Evolutionary conservation across 208 protist genomes (phyloP).

Genomic region (Leishmania major): DNA sequence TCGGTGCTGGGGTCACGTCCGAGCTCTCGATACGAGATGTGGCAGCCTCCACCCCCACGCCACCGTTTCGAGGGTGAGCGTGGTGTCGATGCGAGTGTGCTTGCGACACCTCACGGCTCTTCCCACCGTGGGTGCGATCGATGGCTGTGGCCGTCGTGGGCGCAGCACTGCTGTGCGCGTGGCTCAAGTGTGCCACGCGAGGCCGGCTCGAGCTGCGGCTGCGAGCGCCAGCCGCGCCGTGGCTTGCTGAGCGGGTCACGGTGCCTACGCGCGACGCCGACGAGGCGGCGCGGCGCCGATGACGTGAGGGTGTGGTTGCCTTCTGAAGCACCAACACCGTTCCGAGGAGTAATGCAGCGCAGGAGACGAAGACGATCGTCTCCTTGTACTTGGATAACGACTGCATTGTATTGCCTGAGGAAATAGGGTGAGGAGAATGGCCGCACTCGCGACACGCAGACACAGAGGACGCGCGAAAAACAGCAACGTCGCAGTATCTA

Average conservation of each 20-base stretch:
- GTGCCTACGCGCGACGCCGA: constrained; percentile 23
- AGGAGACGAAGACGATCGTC: constrained; percentile 47
- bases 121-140: constrained; percentile 1
- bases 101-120: constrained; percentile 18
- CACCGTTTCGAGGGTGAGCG: constrained; percentile 3
- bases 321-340: constrained; percentile 59
- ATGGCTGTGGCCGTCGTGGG: background rate
- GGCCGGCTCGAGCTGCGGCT: constrained; percentile 25
- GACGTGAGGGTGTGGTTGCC: constrained; percentile 42
- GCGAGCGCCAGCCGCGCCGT: constrained; percentile 18
- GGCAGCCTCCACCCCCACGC: background rate
- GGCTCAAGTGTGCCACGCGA: background rate
- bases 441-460: no score
- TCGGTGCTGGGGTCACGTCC: background rate
- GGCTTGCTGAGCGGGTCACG: constrained; percentile 7
- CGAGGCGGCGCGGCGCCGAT: constrained; percentile 23
- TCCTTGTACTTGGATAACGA: constrained; percentile 36
- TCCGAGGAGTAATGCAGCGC: constrained; percentile 31
- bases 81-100: constrained; percentile 26
- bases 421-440: background rate
- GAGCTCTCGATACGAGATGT: background rate
- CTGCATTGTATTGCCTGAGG: constrained; percentile 7
- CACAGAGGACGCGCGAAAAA: no score
- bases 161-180: background rate
- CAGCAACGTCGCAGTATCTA: background rate